Evolutionary conservation across 768 basidiomycete genomes (phyloP), one percentile per base, ranked within the genome.

Genomic region (Tricholoma flavovirens): DNA sequence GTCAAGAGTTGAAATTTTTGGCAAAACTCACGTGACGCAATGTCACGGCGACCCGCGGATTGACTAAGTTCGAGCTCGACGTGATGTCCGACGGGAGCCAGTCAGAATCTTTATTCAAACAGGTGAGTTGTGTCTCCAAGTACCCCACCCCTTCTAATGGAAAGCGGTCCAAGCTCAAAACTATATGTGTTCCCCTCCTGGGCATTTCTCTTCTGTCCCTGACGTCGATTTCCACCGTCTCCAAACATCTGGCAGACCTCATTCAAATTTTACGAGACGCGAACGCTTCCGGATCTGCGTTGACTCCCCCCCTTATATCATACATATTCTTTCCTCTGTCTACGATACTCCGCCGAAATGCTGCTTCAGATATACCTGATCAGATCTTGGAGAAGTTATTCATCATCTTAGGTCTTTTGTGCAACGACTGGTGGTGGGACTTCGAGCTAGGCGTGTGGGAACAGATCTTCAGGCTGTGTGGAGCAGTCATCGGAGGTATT

Each of bases 281-380:
- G 22, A 69, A 76, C 9, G 60, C 71, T 11, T 69, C 73, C 7
- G 68, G 68, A 7, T 56, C 63, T 33, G 51, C 67, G 4, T 76
- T 92, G 33, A 75, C 80, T 1, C 66, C 81, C 0, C 79, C 81
- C 14, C 76, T 93, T 49, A 82, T 92, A 43, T 86, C 88, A 45
- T 98, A 98, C 68, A 75, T 84, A 26, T 90, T 95, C 71, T 88
- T 93, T 62, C 96, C 96, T 3, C 69, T 98, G 38, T 93, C 93
- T 2, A 82, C 85, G 26, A 83, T 97, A 50, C 78, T 98, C 33
- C 85, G 88, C 49, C 84, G 90, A 30, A 92, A 94, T 66, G 64
- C 79, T 14, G 79, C 85, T 2, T 65, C 78, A 5, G 74, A 79
- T 12, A 86, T 96, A 48, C 88, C 92, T 7, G 87, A 93, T 63